phyloP scores from a whole-genome alignment of 2,329 filamentous ascomycete species.

The Paecilomyces sp. region DNA sequence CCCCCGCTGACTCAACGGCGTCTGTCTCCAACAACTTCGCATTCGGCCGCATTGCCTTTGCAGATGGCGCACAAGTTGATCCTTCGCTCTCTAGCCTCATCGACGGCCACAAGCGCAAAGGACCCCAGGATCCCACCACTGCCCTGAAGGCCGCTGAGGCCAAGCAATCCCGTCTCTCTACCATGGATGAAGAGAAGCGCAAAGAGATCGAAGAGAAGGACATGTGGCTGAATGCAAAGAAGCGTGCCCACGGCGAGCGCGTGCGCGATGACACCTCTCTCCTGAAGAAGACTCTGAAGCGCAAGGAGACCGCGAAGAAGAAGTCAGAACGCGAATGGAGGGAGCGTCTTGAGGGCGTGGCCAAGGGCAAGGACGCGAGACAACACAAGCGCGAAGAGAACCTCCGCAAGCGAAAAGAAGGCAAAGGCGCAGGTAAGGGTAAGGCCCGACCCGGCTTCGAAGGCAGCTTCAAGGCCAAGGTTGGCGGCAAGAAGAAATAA shows the following conservation, averaged over 20 bases:
- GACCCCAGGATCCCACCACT: constrained; percentile 75
- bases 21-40: constrained; percentile 61
- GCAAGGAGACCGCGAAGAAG: constrained; percentile 81
- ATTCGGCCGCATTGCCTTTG: constrained; percentile 87
- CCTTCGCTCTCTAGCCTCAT: constrained; percentile 57
- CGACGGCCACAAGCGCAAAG: constrained; percentile 67
- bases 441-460: constrained; percentile 63
- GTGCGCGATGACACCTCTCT: constrained; percentile 79
- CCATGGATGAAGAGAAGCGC: constrained; percentile 71
- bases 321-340: constrained; percentile 88
- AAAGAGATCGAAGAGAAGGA: constrained; percentile 90
- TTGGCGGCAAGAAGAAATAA: constrained; percentile 37
- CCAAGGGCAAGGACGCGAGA: constrained; percentile 67
- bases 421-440: constrained; percentile 50
- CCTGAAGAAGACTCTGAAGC: constrained; percentile 90
- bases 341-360: constrained; percentile 64
- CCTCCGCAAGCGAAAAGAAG: constrained; percentile 64
- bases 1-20: constrained; percentile 37
- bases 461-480: constrained; percentile 58
- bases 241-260: constrained; percentile 80
- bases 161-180: constrained; percentile 71
- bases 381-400: constrained; percentile 80
- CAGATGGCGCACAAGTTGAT: constrained; percentile 74
- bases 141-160: constrained; percentile 81
- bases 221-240: constrained; percentile 83